phyloP scores from a whole-genome alignment of 306 rosid genomes.

The Gynostemma pentaphyllum region DNA sequence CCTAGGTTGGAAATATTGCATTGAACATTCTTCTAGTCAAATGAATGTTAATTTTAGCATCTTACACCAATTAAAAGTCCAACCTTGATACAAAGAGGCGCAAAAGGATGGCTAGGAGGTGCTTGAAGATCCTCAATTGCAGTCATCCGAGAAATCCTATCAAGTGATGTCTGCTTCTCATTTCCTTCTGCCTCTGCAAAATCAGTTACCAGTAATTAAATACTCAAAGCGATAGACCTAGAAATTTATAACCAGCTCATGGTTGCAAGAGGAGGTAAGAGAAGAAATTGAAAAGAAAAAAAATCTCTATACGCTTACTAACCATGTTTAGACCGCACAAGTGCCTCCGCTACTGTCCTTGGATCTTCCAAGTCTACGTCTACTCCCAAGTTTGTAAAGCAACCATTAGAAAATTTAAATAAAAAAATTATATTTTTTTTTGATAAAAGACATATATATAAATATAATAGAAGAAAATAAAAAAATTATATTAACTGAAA shows the following conservation, averaged over 20 bases:
- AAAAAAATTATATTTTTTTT: not conserved
- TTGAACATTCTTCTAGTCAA: constrained; percentile 4
- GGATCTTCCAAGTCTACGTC: constrained; percentile 75
- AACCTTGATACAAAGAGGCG: constrained; percentile 91
- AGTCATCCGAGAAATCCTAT: constrained; percentile 62
- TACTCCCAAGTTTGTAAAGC: constrained; percentile 35
- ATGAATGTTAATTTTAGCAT: not conserved
- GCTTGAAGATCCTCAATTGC: constrained; percentile 84
- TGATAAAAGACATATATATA: too few species aligned
- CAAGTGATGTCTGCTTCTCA: constrained; percentile 43
- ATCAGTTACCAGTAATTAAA: not conserved
- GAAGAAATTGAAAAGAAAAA: constrained; percentile 4
- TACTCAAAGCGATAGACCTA: not conserved
- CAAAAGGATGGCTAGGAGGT: constrained; percentile 46
- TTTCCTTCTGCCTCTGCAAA: constrained; percentile 46
- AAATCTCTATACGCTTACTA: constrained; percentile 18
- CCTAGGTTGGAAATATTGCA: constrained; percentile 34
- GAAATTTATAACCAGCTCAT: not conserved
- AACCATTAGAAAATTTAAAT: not conserved
- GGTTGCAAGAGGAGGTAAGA: constrained; percentile 5
- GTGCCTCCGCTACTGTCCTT: constrained; percentile 57
- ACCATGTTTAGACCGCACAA: constrained; percentile 61
- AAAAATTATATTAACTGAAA: not conserved
- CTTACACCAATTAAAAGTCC: constrained; percentile 11
- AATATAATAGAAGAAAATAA: too few species aligned